Evolutionary conservation across 768 basidiomycete genomes (phyloP).

Genomic region (Phlebiopsis gigantea): DNA sequence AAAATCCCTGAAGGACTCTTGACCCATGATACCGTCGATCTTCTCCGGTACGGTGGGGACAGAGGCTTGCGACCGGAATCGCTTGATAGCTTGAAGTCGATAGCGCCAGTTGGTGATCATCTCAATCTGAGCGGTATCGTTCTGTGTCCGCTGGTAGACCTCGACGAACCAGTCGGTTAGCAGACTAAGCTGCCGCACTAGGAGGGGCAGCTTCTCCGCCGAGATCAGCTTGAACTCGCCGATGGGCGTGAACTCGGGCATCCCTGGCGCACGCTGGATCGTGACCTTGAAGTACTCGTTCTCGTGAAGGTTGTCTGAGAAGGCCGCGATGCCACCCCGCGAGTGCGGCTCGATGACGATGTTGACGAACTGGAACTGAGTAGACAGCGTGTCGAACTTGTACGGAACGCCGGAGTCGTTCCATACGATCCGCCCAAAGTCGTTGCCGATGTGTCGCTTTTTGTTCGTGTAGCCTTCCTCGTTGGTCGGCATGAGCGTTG

Average conservation of each 20-base stretch:
- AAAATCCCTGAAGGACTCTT: slow-evolving; percentile 30
- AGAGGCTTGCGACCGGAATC: slow-evolving; percentile 39
- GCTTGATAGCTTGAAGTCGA: slow-evolving; percentile 73
- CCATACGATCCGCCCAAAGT: slow-evolving; percentile 94
- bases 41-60: slow-evolving; percentile 17
- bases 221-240: slow-evolving; percentile 95
- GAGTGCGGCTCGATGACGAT: slow-evolving; percentile 89
- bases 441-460: slow-evolving; percentile 96
- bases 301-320: slow-evolving; percentile 78
- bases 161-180: slow-evolving; percentile 88
- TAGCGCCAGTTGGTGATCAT: slow-evolving; percentile 87
- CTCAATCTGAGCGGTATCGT: slow-evolving; percentile 67
- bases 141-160: slow-evolving; percentile 70
- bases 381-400: slow-evolving; percentile 84
- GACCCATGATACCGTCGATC: slow-evolving; percentile 22
- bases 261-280: slow-evolving; percentile 81
- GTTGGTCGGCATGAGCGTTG: slow-evolving; percentile 93
- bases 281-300: slow-evolving; percentile 96
- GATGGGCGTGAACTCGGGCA: slow-evolving; percentile 91
- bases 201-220: slow-evolving; percentile 76
- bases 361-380: slow-evolving; percentile 96
- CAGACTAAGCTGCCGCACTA: slow-evolving; percentile 84
- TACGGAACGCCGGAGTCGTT: slow-evolving; percentile 93
- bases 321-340: slow-evolving; percentile 65
- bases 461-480: slow-evolving; percentile 78